Conservation (phyloP, 164 flowering plant species). For the Macadamia tetraphylla region DNA sequence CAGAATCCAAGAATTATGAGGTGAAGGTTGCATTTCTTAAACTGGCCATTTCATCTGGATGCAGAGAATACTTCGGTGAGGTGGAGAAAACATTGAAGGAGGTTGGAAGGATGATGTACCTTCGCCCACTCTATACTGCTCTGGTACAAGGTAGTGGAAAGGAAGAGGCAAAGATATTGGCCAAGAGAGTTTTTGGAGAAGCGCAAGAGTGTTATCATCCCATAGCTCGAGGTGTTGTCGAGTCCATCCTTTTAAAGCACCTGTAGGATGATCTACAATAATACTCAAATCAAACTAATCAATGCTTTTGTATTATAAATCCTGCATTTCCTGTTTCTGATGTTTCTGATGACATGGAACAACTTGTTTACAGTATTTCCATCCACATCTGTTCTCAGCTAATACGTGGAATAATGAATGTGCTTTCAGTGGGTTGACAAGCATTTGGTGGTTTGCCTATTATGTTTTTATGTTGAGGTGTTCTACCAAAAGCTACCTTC, state of each 20-base stretch:
- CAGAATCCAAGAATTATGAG: conserved; percentile 69
- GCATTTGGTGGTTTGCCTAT: too few relatives aligned
- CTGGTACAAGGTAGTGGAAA: conserved; percentile 59
- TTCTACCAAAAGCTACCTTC: too few relatives aligned
- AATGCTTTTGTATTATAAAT: too few relatives aligned
- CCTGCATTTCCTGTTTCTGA: too few relatives aligned
- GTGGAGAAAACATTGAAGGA: conserved; percentile 89
- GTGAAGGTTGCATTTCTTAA: conserved; percentile 87
- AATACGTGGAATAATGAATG: too few relatives aligned
- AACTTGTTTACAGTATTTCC: too few relatives aligned
- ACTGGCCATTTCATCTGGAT: conserved; percentile 58
- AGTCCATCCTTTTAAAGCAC: conserved; percentile 10
- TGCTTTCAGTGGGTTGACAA: too few relatives aligned
- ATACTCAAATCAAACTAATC: too few relatives aligned
- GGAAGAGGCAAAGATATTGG: conserved; percentile 45
- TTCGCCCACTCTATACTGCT: conserved; percentile 73
- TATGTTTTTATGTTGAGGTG: too few relatives aligned
- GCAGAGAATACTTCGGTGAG: conserved; percentile 55
- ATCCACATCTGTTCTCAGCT: too few relatives aligned
- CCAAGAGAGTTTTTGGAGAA: conserved; percentile 54
- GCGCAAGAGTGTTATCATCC: conserved; percentile 60
- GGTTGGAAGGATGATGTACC: conserved; percentile 58
- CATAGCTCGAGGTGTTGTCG: conserved; percentile 67
- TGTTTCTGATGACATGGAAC: too few relatives aligned
- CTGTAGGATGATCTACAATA: too few relatives aligned